These are phyloP conservation scores for Thalassiosira livingstoniorum DNA, from an alignment of 352 stramenopile species.

Conservation along the genomic window DNA sequence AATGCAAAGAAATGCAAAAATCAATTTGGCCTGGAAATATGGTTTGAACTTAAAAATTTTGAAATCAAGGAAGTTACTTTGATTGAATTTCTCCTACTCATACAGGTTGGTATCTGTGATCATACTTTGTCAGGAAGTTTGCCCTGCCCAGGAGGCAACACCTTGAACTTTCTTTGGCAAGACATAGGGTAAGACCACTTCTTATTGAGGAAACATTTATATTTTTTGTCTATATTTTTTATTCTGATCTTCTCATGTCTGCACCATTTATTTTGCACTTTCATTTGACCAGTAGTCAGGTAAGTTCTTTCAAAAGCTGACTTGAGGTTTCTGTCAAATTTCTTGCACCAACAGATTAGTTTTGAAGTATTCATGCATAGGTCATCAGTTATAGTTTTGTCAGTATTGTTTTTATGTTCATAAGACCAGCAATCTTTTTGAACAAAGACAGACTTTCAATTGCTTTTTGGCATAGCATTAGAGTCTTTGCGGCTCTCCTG, in stretches of 20 bases:
- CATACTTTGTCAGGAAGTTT: background rate
- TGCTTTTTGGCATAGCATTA: too few relatives aligned
- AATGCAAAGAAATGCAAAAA: too few relatives aligned
- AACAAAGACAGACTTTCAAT: background rate
- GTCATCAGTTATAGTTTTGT: background rate
- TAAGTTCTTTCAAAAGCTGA: background rate
- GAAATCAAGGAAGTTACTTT: background rate
- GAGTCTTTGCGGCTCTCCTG: background rate
- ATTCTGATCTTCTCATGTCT: background rate
- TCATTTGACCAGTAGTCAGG: background rate
- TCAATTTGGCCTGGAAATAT: too few relatives aligned
- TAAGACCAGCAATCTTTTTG: background rate
- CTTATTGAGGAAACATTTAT: conserved; percentile 20
- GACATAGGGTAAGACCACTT: conserved; percentile 34
- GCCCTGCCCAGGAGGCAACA: background rate
- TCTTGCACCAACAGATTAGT: background rate
- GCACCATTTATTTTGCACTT: background rate
- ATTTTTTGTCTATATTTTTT: background rate
- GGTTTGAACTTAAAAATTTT: too few relatives aligned
- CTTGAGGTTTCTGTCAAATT: background rate
- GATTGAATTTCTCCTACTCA: background rate
- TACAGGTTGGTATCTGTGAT: too few relatives aligned
- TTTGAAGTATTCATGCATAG: background rate
- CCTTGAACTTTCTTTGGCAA: background rate
- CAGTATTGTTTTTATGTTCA: background rate